Base-by-base conservation (phyloP, 2,329 filamentous ascomycete genomes). In the Exophiala mesophila region DNA sequence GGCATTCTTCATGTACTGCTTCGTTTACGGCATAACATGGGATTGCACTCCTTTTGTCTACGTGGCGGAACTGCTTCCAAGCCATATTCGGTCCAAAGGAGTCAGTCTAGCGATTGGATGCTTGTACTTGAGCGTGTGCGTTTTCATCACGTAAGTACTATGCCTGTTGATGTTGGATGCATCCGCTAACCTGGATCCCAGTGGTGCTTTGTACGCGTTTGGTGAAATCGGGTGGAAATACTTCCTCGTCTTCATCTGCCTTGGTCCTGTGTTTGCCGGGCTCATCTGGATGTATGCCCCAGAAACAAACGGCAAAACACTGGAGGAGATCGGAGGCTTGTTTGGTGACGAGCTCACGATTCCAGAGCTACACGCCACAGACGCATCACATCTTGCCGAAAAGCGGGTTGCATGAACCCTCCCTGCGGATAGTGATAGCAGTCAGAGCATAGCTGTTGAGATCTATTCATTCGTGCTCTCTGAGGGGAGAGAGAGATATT, bases 1-100 rank as follows among this genome's bases (percentile, higher is more conserved):
- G 0, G 64, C 66, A 41, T 65, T 67, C 50, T 55, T 64, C 32
- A n/a, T n/a, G n/a, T n/a, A n/a, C n/a, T n/a, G 36, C 21, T 20
- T 13, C 15, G 10, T 32, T 26, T 12, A 12, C 6, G 12, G 23
- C 23, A 26, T 26, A 6, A n/a, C n/a, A n/a, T n/a, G n/a, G n/a
- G n/a, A n/a, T 26, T 26, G 6, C 23, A 26, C 23, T 12, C 23
- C 12, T 6, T 26, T 26, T 26, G 23, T 26, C 23, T 26, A 26
- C 23, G 12, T 26, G 7, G 12, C 23, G 7, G 23, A 26, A 12
- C 6, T 26, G 12, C 12, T 6, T 6, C 23, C 23, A 6, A 26
- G 7, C 6, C 7, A 26, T 6, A 26, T 26, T 6, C 23, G 23
- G 12, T 6, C 23, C 12, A 6, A 26, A 26, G 23, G 23, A 7